Conservation (phyloP, 108 stramenopile species). For the Cyclotella kingstonii region DNA sequence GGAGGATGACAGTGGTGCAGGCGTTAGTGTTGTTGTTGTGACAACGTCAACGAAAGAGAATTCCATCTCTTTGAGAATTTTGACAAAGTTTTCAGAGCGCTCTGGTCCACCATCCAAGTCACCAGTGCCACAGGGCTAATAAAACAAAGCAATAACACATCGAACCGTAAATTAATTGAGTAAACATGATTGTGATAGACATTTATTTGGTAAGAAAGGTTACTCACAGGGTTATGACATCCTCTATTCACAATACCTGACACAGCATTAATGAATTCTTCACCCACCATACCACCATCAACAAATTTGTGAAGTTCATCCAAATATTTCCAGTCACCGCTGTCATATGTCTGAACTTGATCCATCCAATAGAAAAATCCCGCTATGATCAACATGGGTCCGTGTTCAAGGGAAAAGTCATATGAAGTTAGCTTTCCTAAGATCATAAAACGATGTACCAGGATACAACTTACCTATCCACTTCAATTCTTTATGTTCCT, state of each 20-base stretch:
- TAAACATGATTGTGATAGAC: constrained; percentile 1
- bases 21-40: background rate
- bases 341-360: constrained; percentile 42
- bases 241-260: constrained; percentile 49
- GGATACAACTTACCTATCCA: constrained; percentile 25
- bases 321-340: constrained; percentile 45
- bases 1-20: constrained; percentile 7
- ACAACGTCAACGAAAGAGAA: constrained; percentile 24
- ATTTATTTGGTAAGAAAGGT: background rate
- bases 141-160: background rate
- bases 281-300: constrained; percentile 41
- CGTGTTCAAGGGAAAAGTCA: no score
- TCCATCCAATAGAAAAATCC: constrained; percentile 58
- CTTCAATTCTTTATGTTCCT: constrained; percentile 31
- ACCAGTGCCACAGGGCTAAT: constrained; percentile 33
- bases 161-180: background rate
- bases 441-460: no score
- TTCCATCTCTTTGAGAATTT: constrained; percentile 49
- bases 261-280: constrained; percentile 41
- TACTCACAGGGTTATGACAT: constrained; percentile 41
- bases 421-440: no score
- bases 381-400: no score
- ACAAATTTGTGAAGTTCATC: constrained; percentile 42
- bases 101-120: constrained; percentile 59
- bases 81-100: constrained; percentile 57